Evolutionary conservation across 192 early-diverging fungal genomes (phyloP), one percentile per base, ranked within the genome.

Genomic region (Phlyctochytrium arcticum): DNA sequence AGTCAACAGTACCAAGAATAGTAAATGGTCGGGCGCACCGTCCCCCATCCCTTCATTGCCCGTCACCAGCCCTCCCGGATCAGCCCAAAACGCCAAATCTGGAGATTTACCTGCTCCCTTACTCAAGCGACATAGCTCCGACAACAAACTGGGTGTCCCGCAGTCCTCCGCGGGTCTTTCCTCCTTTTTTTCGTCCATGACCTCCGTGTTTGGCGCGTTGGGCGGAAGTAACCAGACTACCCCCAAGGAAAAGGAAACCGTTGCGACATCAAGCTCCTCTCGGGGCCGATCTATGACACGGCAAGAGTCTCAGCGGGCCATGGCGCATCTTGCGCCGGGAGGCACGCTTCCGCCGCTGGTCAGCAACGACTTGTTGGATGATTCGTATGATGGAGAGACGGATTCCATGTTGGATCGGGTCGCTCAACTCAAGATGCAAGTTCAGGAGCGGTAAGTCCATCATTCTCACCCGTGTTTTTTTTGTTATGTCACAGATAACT

Each of bases 331-430:
- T n/a, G n/a, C n/a, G n/a, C n/a, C n/a, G n/a, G n/a, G n/a, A n/a
- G n/a, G n/a, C n/a, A n/a, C n/a, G n/a, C n/a, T n/a, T n/a, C n/a
- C n/a, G n/a, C n/a, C n/a, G n/a, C n/a, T n/a, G n/a, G n/a, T n/a
- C n/a, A n/a, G n/a, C n/a, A n/a, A n/a, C n/a, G n/a, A n/a, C n/a
- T n/a, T n/a, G n/a, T n/a, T n/a, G n/a, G n/a, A 48, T 31, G 59
- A 61, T 30, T 37, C 42, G 21, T 61, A 61, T 33, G 59, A 61
- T 33, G 46, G 59, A 10, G 59, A 46, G 32, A 61, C 44, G 5
- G 59, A 61, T 19, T n/a, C 48, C 6, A 61, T 61, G 59, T 46
- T 61, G 19, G 59, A 61, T 21, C 59, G 59, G 15, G 59, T 61
- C 15, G 59, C 59, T 12, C 59, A 61, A 48, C 29, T 61, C 24